phyloP scores from a whole-genome alignment of 192 early-diverging fungal genomes.

The Entomortierella lignicola region DNA sequence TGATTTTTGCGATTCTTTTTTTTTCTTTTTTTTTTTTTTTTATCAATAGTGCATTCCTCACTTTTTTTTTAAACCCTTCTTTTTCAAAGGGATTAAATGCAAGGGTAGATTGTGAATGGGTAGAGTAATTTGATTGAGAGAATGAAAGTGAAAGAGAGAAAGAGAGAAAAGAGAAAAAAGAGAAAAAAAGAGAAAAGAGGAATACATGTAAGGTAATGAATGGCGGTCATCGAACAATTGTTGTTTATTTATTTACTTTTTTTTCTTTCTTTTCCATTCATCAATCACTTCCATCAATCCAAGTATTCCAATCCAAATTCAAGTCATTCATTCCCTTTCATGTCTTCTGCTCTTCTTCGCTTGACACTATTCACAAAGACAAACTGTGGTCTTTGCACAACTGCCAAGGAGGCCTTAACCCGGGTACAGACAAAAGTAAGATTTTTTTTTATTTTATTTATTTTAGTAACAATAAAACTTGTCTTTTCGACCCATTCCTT shows the following conservation, averaged over 20 bases:
- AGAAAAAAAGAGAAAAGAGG: no score
- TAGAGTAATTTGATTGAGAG: no score
- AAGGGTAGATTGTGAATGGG: no score
- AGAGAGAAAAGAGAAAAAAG: no score
- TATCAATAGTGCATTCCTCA: no score
- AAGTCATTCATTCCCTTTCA: background rate
- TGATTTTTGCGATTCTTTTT: no score
- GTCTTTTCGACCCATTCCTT: background rate
- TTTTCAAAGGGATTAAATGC: no score
- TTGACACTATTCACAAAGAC: slow-evolving; percentile 62
- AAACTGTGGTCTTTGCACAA: slow-evolving; percentile 62
- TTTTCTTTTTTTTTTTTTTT: no score
- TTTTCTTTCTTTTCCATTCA: background rate
- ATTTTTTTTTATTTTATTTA: background rate
- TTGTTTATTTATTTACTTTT: background rate
- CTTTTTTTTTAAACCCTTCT: no score
- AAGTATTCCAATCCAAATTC: background rate
- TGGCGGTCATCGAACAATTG: no score
- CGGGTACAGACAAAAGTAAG: slow-evolving; percentile 61
- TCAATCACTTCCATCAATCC: background rate
- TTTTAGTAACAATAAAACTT: background rate
- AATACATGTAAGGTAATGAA: no score
- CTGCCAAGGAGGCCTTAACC: slow-evolving; percentile 56
- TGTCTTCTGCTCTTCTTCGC: slow-evolving; percentile 22
- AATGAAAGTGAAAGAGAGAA: no score